Percentiles rank a stretch among this genome's conserved stretches.
These are phyloP conservation scores for Jacaranda copaia DNA, from an alignment of 257 asterid species.

Conservation along the genomic window DNA sequence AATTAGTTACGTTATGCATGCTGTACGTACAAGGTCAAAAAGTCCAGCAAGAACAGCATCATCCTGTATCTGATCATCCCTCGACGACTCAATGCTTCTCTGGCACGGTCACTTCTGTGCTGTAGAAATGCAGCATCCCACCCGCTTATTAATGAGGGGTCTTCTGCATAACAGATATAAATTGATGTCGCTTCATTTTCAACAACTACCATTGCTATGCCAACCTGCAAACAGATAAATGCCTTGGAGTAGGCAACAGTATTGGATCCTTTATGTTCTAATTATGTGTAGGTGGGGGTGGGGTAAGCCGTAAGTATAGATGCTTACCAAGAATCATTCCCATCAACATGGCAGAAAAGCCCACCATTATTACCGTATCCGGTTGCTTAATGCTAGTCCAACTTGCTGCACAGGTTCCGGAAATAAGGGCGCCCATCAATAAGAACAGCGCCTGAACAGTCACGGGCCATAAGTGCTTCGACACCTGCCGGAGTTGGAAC, in stretches of 20 bases:
- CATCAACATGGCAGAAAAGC: slow-evolving; percentile 90
- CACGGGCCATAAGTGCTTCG: slow-evolving; percentile 93
- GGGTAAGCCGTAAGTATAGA: neutral
- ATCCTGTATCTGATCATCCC: too few species aligned
- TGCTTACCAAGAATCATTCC: slow-evolving; percentile 92
- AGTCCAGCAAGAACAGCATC: too few species aligned
- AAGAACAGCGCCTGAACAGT: slow-evolving; percentile 95
- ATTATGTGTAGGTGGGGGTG: too few species aligned
- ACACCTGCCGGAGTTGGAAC: slow-evolving; percentile 90
- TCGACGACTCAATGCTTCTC: slow-evolving; percentile 40
- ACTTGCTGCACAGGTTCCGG: slow-evolving; percentile 85
- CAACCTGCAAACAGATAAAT: slow-evolving; percentile 62
- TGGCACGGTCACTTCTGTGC: slow-evolving; percentile 82
- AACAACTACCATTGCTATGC: slow-evolving; percentile 90
- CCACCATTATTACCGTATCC: slow-evolving; percentile 82
- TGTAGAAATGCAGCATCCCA: slow-evolving; percentile 91
- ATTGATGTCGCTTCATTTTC: slow-evolving; percentile 97
- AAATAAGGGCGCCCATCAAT: slow-evolving; percentile 80
- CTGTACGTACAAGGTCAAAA: too few species aligned
- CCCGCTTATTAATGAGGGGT: slow-evolving; percentile 76
- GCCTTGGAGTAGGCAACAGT: neutral
- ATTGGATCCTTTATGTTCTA: neutral
- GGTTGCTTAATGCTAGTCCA: slow-evolving; percentile 85
- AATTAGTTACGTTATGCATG: too few species aligned
- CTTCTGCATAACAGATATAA: slow-evolving; percentile 89